Evolutionary conservation across 2,329 filamentous ascomycete genomes (phyloP).

Genomic region (Colletotrichum limetticola): DNA sequence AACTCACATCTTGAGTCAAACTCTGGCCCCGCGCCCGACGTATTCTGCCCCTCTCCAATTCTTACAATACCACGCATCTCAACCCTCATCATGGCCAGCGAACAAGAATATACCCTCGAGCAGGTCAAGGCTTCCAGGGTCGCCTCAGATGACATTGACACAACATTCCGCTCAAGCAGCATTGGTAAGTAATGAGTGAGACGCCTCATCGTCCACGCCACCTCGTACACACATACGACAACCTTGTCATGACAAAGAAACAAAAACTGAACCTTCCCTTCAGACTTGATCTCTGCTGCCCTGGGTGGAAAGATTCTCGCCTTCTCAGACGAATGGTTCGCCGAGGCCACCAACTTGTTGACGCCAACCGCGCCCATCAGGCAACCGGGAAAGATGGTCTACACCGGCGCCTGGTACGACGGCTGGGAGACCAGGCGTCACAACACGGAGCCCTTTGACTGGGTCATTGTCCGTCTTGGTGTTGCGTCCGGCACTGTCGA

Average conservation of each 20-base stretch:
- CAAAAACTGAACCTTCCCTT: background rate
- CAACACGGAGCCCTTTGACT: slow-evolving; percentile 73
- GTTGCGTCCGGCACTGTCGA: slow-evolving; percentile 77
- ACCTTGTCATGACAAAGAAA: background rate
- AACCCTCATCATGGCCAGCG: slow-evolving; percentile 45
- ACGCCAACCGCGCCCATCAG: slow-evolving; percentile 72
- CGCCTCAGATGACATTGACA: slow-evolving; percentile 66
- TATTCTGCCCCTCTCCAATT: slow-evolving; percentile 6
- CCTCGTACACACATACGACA: background rate
- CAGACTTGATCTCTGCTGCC: slow-evolving; percentile 70
- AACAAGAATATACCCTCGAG: slow-evolving; percentile 67
- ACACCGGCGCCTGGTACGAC: slow-evolving; percentile 76
- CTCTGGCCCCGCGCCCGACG: background rate
- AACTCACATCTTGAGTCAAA: background rate
- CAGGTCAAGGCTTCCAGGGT: slow-evolving; percentile 60
- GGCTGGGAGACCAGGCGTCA: slow-evolving; percentile 77
- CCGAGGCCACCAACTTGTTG: slow-evolving; percentile 71
- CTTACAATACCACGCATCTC: slow-evolving; percentile 4
- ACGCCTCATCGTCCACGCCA: background rate
- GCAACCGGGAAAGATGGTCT: slow-evolving; percentile 75
- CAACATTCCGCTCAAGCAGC: slow-evolving; percentile 68
- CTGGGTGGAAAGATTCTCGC: slow-evolving; percentile 73
- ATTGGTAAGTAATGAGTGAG: slow-evolving; percentile 61
- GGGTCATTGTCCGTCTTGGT: slow-evolving; percentile 73
- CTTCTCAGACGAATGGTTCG: slow-evolving; percentile 77